Base-by-base conservation (phyloP, 2,329 filamentous ascomycete genomes). In the Trichophyton simii region DNA sequence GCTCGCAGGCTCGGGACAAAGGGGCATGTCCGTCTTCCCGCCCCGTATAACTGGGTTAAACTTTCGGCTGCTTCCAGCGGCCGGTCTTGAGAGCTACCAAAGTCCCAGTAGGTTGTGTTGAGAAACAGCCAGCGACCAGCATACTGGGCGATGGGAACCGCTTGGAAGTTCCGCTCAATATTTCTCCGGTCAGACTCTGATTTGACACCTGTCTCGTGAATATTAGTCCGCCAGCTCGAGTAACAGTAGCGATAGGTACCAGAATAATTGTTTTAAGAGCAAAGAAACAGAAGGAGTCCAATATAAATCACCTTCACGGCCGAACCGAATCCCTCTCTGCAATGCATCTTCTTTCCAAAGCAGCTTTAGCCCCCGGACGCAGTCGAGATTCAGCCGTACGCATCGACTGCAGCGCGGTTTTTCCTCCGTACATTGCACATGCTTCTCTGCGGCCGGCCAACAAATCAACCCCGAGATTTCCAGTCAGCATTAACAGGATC, bases 371-470 rank as follows among this genome's bases (percentile, higher is more conserved):
- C 69, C 63, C 50, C 65, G 65, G 42, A 63, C 59, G 36, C 70
- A 72, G 5, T 63, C 34, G 8, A 71, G 59, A 11, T 63, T 62
- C 38, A 71, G 65, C 25, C 67, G 59, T 55, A 66, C 63, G 63
- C 70, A 72, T 36, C 70, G 69, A 15, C 58, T 60, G 60, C 70
- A 72, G 34, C 60, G 58, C 8, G 70, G 70, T 50, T 62, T 61
- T 58, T 72, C 69, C 58, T 72, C 70, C 13, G 69, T 69, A 58
- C 70, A 72, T 46, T 66, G 68, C 36, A 71, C 68, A 62, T 72
- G 70, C 57, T 68, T 69, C 42, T 67, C 67, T 68, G 20, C 42
- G 15, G 28, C 13, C 9, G 42, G 36, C 20, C 7, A 41, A 52
- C 34, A 15, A 25, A 15, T 20, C 18, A 18, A n/a, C 13, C 48